Evolutionary conservation across 768 basidiomycete species (phyloP).

Genomic region (Lactifluus volemus): DNA sequence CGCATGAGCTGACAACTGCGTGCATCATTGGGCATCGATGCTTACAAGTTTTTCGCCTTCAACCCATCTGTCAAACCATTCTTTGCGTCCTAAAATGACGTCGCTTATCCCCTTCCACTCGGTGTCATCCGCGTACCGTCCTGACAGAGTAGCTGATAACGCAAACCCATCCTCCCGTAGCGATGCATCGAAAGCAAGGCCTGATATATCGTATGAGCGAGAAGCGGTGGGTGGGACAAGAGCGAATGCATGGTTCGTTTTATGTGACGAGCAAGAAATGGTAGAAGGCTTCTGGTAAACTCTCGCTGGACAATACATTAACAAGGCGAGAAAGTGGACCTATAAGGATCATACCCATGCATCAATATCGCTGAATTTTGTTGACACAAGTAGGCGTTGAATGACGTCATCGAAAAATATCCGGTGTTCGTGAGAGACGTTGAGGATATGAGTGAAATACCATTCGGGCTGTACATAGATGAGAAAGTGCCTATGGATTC

Average conservation of each 20-base stretch:
- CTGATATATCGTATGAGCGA: conserved; percentile 96
- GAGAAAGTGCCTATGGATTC: neutral
- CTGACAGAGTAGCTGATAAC: conserved; percentile 43
- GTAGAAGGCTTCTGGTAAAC: conserved; percentile 71
- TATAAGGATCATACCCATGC: conserved; percentile 53
- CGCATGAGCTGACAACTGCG: neutral
- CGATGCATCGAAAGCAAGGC: conserved; percentile 80
- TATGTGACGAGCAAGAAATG: conserved; percentile 69
- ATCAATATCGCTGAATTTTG: conserved; percentile 54
- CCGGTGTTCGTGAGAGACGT: conserved; percentile 78
- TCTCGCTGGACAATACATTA: conserved; percentile 48
- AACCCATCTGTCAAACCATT: conserved; percentile 91
- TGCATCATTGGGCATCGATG: neutral
- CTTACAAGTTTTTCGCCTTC: conserved; percentile 83
- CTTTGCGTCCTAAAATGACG: conserved; percentile 68
- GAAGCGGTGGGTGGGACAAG: conserved; percentile 67
- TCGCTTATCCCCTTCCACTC: conserved; percentile 75
- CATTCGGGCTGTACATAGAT: conserved; percentile 71
- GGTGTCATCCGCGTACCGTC: conserved; percentile 21
- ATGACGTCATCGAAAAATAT: conserved; percentile 69
- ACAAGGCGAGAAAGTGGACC: neutral
- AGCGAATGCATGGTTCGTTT: conserved; percentile 63
- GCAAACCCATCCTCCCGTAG: conserved; percentile 67
- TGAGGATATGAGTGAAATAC: conserved; percentile 89
- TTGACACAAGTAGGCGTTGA: conserved; percentile 58